Conservation (phyloP, 495 filamentous ascomycete genomes). For the Thermothielavioides terrestris region DNA sequence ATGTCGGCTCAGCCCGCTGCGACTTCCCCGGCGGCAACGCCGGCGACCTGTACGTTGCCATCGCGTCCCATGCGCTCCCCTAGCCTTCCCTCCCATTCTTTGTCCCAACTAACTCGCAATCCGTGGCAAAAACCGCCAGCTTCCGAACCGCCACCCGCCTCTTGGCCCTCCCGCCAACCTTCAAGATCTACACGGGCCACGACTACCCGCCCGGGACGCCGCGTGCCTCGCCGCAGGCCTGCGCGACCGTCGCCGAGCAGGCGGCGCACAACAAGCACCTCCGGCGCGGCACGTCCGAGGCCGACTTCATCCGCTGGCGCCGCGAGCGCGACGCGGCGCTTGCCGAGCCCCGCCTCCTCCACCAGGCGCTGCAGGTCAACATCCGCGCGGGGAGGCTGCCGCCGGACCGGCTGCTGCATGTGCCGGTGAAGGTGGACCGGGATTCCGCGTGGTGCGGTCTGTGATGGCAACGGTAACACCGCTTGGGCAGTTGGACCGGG, state of each 20-base stretch:
- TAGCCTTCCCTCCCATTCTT: not conserved
- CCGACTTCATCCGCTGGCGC: slow-evolving; percentile 43
- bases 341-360: slow-evolving; percentile 43
- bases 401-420: slow-evolving; percentile 32
- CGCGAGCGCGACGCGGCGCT: slow-evolving; percentile 39
- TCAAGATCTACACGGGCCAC: slow-evolving; percentile 45
- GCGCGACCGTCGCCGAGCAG: slow-evolving; percentile 45
- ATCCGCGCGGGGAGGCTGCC: slow-evolving; percentile 48
- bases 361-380: slow-evolving; percentile 52
- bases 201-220: slow-evolving; percentile 37
- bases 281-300: slow-evolving; percentile 28
- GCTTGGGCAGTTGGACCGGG: not conserved
- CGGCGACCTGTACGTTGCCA: slow-evolving; percentile 29
- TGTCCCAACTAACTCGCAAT: not conserved
- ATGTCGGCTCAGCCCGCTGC: slow-evolving; percentile 51
- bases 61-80: too few relatives aligned
- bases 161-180: slow-evolving; percentile 35
- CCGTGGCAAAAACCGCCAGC: not conserved
- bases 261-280: slow-evolving; percentile 45
- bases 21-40: slow-evolving; percentile 54
- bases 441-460: slow-evolving; percentile 1
- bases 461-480: not conserved
- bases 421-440: slow-evolving; percentile 34
- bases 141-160: slow-evolving; percentile 36
- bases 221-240: slow-evolving; percentile 29